phyloP scores from a whole-genome alignment of 2,329 filamentous ascomycete genomes.

The Claviceps monticola region DNA sequence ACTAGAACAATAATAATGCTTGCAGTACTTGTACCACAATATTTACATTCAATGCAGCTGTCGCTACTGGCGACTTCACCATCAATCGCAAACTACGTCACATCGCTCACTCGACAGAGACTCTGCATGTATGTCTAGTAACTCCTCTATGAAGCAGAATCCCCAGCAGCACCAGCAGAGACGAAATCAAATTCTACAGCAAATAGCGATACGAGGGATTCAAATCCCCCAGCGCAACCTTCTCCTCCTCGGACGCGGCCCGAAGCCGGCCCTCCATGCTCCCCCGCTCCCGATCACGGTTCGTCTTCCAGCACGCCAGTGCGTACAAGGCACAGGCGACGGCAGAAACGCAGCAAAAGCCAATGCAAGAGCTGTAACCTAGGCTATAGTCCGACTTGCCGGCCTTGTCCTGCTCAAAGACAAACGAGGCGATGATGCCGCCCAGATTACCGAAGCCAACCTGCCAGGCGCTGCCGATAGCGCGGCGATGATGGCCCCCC shows the following conservation, averaged over 20 bases:
- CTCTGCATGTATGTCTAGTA: too few relatives aligned
- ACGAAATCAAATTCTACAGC: constrained; percentile 23
- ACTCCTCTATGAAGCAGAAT: too few relatives aligned
- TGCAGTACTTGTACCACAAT: too few relatives aligned
- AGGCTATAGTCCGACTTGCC: constrained; percentile 62
- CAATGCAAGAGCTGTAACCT: constrained; percentile 49
- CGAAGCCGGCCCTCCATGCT: constrained; percentile 21
- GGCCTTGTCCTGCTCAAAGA: constrained; percentile 53
- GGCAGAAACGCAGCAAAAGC: constrained; percentile 44
- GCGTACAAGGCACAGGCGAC: constrained; percentile 48
- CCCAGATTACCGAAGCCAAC: constrained; percentile 69
- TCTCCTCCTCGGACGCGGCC: constrained; percentile 45
- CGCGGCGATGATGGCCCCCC: constrained; percentile 55
- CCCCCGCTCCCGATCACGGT: constrained; percentile 40
- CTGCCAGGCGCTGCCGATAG: constrained; percentile 63
- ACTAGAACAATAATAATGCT: too few relatives aligned
- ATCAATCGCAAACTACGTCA: too few relatives aligned
- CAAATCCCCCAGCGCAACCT: constrained; percentile 45
- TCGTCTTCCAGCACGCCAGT: constrained; percentile 42
- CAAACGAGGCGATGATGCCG: constrained; percentile 63
- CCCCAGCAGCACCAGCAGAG: neutral
- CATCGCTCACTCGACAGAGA: too few relatives aligned
- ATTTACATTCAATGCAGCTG: too few relatives aligned
- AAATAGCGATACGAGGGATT: constrained; percentile 47
- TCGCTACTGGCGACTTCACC: too few relatives aligned